phyloP scores from a whole-genome alignment of 192 early-diverging fungal genomes.

The Podila epicladia region DNA sequence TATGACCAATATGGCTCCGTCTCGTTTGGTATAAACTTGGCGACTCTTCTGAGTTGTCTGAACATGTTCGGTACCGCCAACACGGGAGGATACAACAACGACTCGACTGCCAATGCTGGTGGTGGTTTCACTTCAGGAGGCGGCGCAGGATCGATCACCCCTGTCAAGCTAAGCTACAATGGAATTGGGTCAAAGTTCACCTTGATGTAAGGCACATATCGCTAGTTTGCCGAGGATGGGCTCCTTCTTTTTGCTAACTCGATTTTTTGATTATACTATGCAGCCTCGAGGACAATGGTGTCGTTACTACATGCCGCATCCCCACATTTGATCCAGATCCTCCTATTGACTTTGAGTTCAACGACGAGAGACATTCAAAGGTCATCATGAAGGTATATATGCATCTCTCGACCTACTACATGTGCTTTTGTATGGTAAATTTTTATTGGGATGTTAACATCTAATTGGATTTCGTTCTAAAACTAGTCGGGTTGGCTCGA shows the following conservation, averaged over 20 bases:
- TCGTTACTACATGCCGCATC: constrained; percentile 36
- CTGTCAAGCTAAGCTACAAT: constrained; percentile 32
- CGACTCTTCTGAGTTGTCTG: constrained; percentile 33
- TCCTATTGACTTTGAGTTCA: constrained; percentile 34
- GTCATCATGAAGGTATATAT: constrained; percentile 37
- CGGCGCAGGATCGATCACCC: background rate
- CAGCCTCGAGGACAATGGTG: constrained; percentile 39
- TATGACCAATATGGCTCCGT: constrained; percentile 12
- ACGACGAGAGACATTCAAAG: constrained; percentile 25
- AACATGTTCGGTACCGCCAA: constrained; percentile 48
- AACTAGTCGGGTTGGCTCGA: constrained; percentile 41
- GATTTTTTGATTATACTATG: background rate
- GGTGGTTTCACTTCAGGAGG: background rate
- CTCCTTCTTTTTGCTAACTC: no score
- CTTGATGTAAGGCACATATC: constrained; percentile 16
- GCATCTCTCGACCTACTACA: background rate
- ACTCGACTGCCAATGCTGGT: background rate
- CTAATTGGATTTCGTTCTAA: background rate
- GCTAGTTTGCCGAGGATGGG: background rate
- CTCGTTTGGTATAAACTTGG: constrained; percentile 32
- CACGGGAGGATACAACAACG: background rate
- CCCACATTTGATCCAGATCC: constrained; percentile 40
- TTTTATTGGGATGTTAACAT: background rate
- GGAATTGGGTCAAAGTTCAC: constrained; percentile 32
- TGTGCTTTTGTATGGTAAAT: background rate